Base-by-base conservation (phyloP, 192 early-diverging fungal genomes). In the Chytriomyces sp. region DNA sequence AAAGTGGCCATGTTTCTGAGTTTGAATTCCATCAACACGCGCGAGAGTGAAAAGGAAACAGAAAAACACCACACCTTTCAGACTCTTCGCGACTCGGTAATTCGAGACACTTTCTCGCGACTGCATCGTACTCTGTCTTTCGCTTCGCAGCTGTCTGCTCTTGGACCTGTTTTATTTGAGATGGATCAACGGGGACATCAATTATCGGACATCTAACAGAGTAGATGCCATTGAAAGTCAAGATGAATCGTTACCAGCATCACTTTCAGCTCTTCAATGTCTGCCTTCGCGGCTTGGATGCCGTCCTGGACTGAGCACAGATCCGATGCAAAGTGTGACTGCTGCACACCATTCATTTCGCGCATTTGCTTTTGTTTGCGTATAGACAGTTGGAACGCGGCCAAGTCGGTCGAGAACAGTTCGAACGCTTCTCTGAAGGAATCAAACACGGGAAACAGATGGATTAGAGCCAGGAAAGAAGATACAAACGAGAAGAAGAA, bases 91-190 rank as follows among this genome's bases (percentile, higher is more conserved):
- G 44, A 28, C 20, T 35, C 84, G 63, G 69, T 9, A 75, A 50
- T 20, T 47, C 77, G 45, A 63, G 77, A n/a, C 90, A 87, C 20
- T 88, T 81, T 16, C 77, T 62, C 20, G 90, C 89, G 2, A 90
- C 66, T 50, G 47, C 76, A 75, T 91, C 89, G 71, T 91, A 91
- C 72, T 89, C 82, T 44, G 84, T 88, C 53, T 87, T 85, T 67
- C 86, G 49, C n/a, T 76, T 50, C 11, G 73, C 67, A 50, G 88
- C 80, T 16, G 84, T 87, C 23, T 79, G 67, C 61, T 70, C 53
- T 13, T 57, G 53, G 16, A 20, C 20, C 13, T n/a, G 3, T 57
- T 57, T 13, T 2, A 57, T 57, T 20, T 57, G 53, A 0, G 2
- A 1, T 35, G 28, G 28, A 35, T 35, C 28, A 35, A 35, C 28